Base-by-base conservation (phyloP, 2,329 filamentous ascomycete genomes). In the Colletotrichum gloeosporioides region DNA sequence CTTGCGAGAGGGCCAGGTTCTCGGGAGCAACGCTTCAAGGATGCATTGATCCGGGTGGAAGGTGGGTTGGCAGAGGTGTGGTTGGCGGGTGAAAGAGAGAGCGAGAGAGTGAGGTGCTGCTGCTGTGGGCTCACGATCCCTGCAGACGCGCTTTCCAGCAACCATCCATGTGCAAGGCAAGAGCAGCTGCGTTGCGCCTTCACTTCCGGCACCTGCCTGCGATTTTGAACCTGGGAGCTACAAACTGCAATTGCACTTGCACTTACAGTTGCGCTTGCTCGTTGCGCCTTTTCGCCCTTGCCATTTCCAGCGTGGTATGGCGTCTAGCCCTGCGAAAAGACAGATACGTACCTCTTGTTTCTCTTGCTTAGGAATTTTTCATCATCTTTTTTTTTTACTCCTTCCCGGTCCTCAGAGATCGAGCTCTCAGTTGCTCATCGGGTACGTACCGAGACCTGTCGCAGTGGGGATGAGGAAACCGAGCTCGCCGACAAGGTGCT, bases 401-500 rank as follows among this genome's bases (percentile, higher is more conserved):
- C 16, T n/a, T 12, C 13, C 27, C 22, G 22, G 22, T 22, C 22
- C 32, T 65, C n/a, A 25, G 32, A 25, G 61, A 18, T 25, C 31
- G 27, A 44, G 55, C 15, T 66, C 55, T 27, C 27, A 29, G 27
- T 59, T 25, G 22, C 32, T 18, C 29, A 49, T 59, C 36, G 29
- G 34, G 70, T 73, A 73, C 27, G 63, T 73, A 73, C 36, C 64
- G n/a, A 31, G 49, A 53, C 44, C 44, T 53, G 4, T 2, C 7
- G 18, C 18, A 55, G 66, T 64, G 66, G 66, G n/a, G 71, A 39
- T 44, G 57, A 32, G 36, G 39, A 31, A 44, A 64, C 65, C 25
- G 32, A 73, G 71, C 71, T 49, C 55, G 29, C 71, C 64, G 22
- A 63, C 71, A 62, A 68, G 70, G 64, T 63, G 64, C 63, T 73